phyloP scores from a whole-genome alignment of 2,329 filamentous ascomycete genomes.

The Eutypella sp. region DNA sequence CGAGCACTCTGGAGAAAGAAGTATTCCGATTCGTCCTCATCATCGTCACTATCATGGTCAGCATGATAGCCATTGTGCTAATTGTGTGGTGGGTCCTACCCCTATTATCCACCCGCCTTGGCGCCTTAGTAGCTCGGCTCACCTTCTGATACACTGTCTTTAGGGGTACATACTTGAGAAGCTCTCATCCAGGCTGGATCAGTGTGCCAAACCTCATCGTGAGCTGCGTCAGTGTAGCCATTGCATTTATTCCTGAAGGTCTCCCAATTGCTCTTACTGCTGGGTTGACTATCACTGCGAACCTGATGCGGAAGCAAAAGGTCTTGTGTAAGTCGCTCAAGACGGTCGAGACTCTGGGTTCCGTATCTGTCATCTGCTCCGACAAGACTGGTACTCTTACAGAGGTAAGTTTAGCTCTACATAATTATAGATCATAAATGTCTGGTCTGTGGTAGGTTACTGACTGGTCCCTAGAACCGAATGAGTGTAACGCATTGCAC shows the following conservation, averaged over 20 bases:
- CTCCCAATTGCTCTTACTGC: constrained; percentile 65
- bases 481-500: constrained; percentile 69
- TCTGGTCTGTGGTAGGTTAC: too few relatives aligned
- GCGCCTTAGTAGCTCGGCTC: constrained; percentile 31
- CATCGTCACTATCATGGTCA: constrained; percentile 62
- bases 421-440: too few relatives aligned
- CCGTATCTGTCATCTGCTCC: constrained; percentile 69
- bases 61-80: constrained; percentile 60
- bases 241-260: constrained; percentile 73
- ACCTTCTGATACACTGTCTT: constrained; percentile 1
- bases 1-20: constrained; percentile 68
- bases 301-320: constrained; percentile 71
- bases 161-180: constrained; percentile 66
- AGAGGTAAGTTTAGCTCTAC: constrained; percentile 29
- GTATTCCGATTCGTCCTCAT: constrained; percentile 67
- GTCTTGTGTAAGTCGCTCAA: constrained; percentile 76
- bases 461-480: constrained; percentile 55
- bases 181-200: constrained; percentile 64
- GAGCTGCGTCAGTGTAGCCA: constrained; percentile 64
- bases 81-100: constrained; percentile 56
- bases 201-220: constrained; percentile 68
- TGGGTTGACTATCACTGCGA: constrained; percentile 70
- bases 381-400: constrained; percentile 74
- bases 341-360: constrained; percentile 70
- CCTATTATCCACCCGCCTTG: constrained; percentile 40